Percentiles rank a stretch among this genome's conserved stretches.
phyloP scores from a whole-genome alignment of 305 asterid species.

The Plantago coronopus region DNA sequence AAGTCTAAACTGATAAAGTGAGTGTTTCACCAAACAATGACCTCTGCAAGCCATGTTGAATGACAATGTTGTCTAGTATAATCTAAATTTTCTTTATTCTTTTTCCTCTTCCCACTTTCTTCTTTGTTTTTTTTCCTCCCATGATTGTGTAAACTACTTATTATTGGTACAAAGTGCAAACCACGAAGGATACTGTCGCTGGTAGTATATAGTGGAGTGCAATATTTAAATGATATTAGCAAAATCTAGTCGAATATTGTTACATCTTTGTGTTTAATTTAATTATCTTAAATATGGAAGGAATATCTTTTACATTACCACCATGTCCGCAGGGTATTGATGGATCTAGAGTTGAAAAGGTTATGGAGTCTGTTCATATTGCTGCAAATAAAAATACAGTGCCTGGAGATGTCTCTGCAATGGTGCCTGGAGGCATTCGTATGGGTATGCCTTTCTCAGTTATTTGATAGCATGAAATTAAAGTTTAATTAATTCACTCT shows the following conservation, averaged over 20 bases:
- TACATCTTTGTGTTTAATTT: neutral
- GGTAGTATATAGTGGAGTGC: too few relatives aligned
- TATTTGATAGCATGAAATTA: constrained; percentile 3
- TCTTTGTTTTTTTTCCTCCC: too few relatives aligned
- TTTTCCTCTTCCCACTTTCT: too few relatives aligned
- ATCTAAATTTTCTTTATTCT: too few relatives aligned
- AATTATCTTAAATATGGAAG: neutral
- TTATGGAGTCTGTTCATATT: constrained; percentile 83
- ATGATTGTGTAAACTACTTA: too few relatives aligned
- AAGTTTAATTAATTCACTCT: constrained; percentile 7
- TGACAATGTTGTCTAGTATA: too few relatives aligned
- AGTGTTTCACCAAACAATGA: too few relatives aligned
- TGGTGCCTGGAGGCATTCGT: constrained; percentile 98
- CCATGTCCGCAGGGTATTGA: constrained; percentile 68
- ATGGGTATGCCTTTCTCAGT: constrained; percentile 58
- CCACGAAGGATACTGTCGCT: too few relatives aligned
- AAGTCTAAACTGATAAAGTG: too few relatives aligned
- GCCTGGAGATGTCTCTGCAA: constrained; percentile 97
- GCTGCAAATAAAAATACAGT: constrained; percentile 96
- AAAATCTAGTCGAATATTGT: neutral
- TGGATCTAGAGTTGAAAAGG: constrained; percentile 94
- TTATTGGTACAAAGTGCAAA: too few relatives aligned
- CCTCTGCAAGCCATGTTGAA: too few relatives aligned
- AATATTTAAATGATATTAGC: neutral
- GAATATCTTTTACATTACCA: neutral